Evolutionary conservation across 75 land plant species (phyloP), one percentile per base, ranked within the genome.

Genomic region (Ceratopteris richardii): DNA sequence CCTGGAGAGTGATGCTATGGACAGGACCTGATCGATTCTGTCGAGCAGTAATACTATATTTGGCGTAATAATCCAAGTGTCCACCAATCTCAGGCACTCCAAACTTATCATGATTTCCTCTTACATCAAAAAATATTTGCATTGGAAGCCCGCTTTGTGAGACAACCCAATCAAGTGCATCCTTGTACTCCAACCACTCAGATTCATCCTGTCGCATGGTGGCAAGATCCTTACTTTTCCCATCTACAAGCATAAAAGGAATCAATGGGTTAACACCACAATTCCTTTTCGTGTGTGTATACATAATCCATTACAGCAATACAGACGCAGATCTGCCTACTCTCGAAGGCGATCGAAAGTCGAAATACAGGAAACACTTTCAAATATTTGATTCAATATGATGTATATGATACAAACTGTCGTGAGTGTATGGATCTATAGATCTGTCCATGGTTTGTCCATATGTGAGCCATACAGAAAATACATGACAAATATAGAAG

Each of bases 41-140:
- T 51, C 42, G 57, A 2, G 77, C 69, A 44, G 74, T 81, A 29
- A 77, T 70, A 51, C 84, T 81, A 25, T 81, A 77, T 30, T 58
- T 65, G 3, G 80, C 73, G 55, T 68, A 70, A 59, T 67, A 81
- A 60, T 81, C 84, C 60, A 77, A 54, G 2, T 62, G 22, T 23
- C 63, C 41, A 12, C 62, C 68, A 62, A 50, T 65, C 26, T 53
- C 66, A 13, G 84, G 84, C 26, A 81, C 84, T 51, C 84, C 84
- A 63, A 72, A 81, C 51, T 66, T 77, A 62, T 81, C 84, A 64
- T 81, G 84, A 50, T 81, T 81, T 20, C 84, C 84, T 37, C 81
- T 44, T n/a, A 77, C 31, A 33, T 81, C 84, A 60, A 70, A 77
- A 56, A 81, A 72, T 19, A 33, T 39, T 23, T 51, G 29, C 56